phyloP scores from a whole-genome alignment of 768 basidiomycete genomes.

The Boletus vinaceobasis region DNA sequence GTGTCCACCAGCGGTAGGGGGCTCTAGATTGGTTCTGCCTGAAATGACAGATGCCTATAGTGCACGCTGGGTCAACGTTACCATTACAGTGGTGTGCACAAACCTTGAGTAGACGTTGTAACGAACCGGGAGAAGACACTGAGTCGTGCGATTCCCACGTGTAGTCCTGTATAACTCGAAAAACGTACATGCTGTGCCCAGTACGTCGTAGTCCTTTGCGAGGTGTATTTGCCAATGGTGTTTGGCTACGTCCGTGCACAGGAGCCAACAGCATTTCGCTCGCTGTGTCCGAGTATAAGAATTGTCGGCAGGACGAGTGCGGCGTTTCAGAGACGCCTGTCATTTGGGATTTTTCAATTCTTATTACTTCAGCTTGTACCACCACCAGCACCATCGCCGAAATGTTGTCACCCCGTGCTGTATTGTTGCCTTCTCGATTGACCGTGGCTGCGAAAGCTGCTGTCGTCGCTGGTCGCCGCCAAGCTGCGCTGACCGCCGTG shows the following conservation, averaged over 20 bases:
- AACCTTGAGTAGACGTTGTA: not conserved
- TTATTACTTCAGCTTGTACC: not conserved
- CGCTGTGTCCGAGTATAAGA: constrained; percentile 3
- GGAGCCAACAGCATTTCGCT: constrained; percentile 21
- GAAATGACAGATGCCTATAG: not conserved
- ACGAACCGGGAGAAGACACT: not conserved
- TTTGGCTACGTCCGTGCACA: not conserved
- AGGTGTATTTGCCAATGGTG: constrained; percentile 7
- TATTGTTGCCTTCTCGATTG: constrained; percentile 21
- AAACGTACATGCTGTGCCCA: not conserved
- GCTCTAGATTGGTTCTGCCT: not conserved
- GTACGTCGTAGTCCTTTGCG: not conserved
- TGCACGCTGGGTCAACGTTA: not conserved
- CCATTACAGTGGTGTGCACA: too few relatives aligned
- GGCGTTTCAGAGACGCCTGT: not conserved
- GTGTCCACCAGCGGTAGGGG: not conserved
- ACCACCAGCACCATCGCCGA: constrained; percentile 1
- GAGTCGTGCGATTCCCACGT: not conserved
- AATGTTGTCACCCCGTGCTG: constrained; percentile 33
- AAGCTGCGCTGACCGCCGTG: constrained; percentile 39
- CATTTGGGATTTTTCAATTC: not conserved
- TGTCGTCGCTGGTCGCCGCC: constrained; percentile 41
- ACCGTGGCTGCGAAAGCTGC: constrained; percentile 44
- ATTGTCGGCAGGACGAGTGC: not conserved
- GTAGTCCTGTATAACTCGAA: not conserved